These are phyloP conservation scores for Sindora glabra DNA, from an alignment of 306 rosid genomes.

Conservation along the genomic window DNA sequence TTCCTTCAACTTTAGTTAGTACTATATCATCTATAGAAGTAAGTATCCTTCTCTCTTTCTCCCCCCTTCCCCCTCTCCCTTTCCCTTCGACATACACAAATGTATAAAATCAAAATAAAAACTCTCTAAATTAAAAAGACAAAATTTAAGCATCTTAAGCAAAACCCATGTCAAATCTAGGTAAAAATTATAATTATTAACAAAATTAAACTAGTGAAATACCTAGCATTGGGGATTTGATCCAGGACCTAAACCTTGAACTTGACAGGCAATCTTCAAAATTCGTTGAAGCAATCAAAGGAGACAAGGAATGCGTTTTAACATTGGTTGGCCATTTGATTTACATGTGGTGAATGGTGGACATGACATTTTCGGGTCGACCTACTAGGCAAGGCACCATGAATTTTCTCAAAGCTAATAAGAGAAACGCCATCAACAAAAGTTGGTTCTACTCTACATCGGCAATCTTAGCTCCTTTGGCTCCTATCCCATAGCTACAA, in stretches of 20 bases:
- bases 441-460: slow-evolving; percentile 59
- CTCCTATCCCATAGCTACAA: too few species aligned
- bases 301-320: slow-evolving; percentile 75
- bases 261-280: slow-evolving; percentile 81
- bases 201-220: too few species aligned
- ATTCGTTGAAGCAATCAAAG: slow-evolving; percentile 86
- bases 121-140: not conserved
- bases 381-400: slow-evolving; percentile 80
- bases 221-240: slow-evolving; percentile 97
- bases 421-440: slow-evolving; percentile 42
- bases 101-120: slow-evolving; percentile 5
- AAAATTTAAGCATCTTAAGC: slow-evolving; percentile 1
- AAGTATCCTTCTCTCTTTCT: not conserved
- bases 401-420: slow-evolving; percentile 74
- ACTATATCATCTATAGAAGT: not conserved
- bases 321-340: slow-evolving; percentile 94
- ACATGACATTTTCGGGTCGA: slow-evolving; percentile 55
- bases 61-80: slow-evolving; percentile 8
- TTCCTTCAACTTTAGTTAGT: not conserved
- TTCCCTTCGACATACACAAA: too few species aligned
- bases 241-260: slow-evolving; percentile 75
- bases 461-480: slow-evolving; percentile 9
- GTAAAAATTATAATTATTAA: not conserved
- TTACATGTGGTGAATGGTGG: slow-evolving; percentile 61
- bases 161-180: slow-evolving; percentile 17